These are phyloP conservation scores for Rhizopogon roseolus DNA, from an alignment of 768 basidiomycete species.

Conservation along the genomic window DNA sequence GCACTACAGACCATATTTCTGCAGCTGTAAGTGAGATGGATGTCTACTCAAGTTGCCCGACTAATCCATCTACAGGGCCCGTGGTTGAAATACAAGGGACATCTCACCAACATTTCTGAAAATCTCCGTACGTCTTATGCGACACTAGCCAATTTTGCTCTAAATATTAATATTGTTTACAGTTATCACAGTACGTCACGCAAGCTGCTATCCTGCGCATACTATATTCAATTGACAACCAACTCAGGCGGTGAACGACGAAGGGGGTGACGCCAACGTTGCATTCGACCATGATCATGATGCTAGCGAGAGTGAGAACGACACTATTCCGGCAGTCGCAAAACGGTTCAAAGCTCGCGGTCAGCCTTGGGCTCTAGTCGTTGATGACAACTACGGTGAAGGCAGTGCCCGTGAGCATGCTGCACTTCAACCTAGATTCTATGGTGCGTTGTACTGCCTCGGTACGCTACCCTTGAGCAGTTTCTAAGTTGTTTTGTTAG, in stretches of 20 bases:
- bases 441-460: constrained; percentile 42
- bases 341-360: constrained; percentile 80
- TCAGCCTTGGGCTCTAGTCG: constrained; percentile 91
- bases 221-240: neutral
- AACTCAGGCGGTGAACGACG: constrained; percentile 85
- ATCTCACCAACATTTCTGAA: constrained; percentile 93
- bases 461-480: neutral
- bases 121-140: constrained; percentile 69
- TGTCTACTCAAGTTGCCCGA: neutral
- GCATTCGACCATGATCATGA: constrained; percentile 74
- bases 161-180: constrained; percentile 3
- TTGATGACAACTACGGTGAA: constrained; percentile 97
- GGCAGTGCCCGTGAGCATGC: constrained; percentile 98
- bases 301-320: constrained; percentile 39
- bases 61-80: constrained; percentile 57
- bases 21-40: constrained; percentile 63
- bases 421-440: constrained; percentile 93
- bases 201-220: neutral
- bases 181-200: constrained; percentile 75
- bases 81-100: constrained; percentile 99
- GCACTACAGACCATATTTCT: constrained; percentile 98
- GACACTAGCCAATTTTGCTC: neutral
- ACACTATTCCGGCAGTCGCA: constrained; percentile 87
- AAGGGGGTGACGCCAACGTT: constrained; percentile 88
- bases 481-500: constrained; percentile 28